Evolutionary conservation across 495 filamentous ascomycete genomes (phyloP).

Genomic region (Penicillium bialowiezense): DNA sequence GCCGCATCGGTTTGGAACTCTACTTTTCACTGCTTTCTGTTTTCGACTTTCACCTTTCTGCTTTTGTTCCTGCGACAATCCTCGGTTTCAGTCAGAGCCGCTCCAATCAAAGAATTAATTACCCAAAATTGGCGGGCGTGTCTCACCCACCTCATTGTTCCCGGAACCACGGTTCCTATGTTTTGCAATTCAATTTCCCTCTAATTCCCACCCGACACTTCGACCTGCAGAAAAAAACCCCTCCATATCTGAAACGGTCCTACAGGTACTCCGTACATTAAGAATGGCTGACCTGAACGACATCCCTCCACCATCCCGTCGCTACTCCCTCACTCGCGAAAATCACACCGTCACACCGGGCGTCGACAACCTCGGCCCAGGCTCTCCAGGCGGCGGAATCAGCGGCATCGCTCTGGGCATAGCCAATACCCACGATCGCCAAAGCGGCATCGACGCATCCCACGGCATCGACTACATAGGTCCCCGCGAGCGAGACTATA

Average conservation of each 20-base stretch:
- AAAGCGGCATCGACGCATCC: slow-evolving; percentile 70
- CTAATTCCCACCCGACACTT: background rate
- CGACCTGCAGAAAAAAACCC: too few species aligned
- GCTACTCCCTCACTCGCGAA: slow-evolving; percentile 19
- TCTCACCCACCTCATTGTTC: slow-evolving; percentile 2
- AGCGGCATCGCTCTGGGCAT: slow-evolving; percentile 72
- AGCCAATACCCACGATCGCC: slow-evolving; percentile 67
- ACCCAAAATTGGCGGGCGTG: too few species aligned
- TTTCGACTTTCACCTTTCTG: background rate
- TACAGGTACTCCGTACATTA: too few species aligned
- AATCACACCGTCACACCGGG: slow-evolving; percentile 65
- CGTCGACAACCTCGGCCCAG: slow-evolving; percentile 69
- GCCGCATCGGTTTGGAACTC: background rate
- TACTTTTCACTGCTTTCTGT: background rate
- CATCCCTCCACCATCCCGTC: slow-evolving; percentile 16
- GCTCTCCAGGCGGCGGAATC: slow-evolving; percentile 73
- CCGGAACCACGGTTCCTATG: slow-evolving; percentile 25
- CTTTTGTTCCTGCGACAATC: background rate
- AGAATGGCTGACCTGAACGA: slow-evolving; percentile 2
- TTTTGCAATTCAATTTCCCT: background rate
- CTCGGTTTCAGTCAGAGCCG: background rate
- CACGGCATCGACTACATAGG: slow-evolving; percentile 42
- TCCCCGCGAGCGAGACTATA: slow-evolving; percentile 44
- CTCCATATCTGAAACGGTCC: too few species aligned
- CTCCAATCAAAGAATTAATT: too few species aligned